Conservation (phyloP, 495 filamentous ascomycete species). For the Penicillium lividum region DNA sequence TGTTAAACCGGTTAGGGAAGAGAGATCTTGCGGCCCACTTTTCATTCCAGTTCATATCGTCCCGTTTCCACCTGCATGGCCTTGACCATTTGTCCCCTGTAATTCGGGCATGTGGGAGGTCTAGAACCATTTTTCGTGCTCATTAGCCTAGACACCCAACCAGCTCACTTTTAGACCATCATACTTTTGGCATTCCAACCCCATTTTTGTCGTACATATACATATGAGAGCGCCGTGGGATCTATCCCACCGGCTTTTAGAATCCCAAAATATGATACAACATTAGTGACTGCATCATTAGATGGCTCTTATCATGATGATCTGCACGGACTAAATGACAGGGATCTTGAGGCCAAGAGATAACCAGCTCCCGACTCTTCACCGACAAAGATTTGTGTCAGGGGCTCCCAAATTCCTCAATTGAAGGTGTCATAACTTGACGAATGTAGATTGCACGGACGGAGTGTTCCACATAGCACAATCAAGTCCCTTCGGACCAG, state of each 20-base stretch:
- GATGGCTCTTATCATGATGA: neutral
- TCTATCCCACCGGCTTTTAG: neutral
- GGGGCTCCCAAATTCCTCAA: neutral
- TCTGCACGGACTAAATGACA: neutral
- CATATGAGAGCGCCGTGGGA: neutral
- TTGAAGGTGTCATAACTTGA: neutral
- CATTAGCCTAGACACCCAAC: neutral
- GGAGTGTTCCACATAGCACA: neutral
- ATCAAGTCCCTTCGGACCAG: too few species aligned
- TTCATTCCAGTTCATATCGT: conserved; percentile 20
- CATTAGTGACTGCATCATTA: neutral
- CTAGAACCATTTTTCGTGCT: neutral
- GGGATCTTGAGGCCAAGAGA: neutral
- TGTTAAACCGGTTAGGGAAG: neutral
- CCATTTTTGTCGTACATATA: neutral
- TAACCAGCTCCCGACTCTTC: neutral
- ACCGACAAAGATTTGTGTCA: neutral
- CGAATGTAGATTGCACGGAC: neutral
- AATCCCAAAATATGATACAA: neutral
- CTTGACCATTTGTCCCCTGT: neutral
- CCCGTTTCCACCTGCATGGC: conserved; percentile 17
- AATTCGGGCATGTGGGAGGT: neutral
- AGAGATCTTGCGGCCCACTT: conserved; percentile 21
- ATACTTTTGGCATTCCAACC: neutral
- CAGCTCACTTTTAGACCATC: neutral